phyloP scores from a whole-genome alignment of 441 rosid species.

The Hypseocharis bilobata region DNA sequence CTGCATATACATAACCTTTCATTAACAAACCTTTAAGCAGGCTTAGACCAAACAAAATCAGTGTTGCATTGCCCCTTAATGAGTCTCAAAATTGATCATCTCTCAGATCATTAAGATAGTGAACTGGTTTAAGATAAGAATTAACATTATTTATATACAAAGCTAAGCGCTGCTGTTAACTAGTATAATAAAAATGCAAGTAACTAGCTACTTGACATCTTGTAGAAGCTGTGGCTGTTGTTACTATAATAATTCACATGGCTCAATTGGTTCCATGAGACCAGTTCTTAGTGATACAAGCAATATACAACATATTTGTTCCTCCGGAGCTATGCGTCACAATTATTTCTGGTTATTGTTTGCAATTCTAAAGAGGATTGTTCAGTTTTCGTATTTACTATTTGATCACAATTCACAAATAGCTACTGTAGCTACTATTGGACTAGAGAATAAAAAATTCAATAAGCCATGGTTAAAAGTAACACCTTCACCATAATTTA shows the following conservation, averaged over 20 bases:
- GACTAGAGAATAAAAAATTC: neutral
- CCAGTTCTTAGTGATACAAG: neutral
- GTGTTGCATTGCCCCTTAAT: neutral
- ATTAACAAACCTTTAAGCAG: conserved; percentile 1
- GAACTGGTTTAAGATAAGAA: neutral
- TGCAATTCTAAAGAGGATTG: neutral
- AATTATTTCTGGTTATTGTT: neutral
- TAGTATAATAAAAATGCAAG: no score
- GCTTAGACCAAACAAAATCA: neutral
- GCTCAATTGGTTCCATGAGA: neutral
- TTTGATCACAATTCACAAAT: neutral
- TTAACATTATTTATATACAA: neutral
- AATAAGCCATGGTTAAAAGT: conserved; percentile 1
- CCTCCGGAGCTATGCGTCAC: neutral
- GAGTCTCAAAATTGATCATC: neutral
- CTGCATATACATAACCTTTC: conserved; percentile 33
- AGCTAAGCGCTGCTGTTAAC: no score
- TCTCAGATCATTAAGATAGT: neutral
- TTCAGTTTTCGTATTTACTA: neutral
- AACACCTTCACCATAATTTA: conserved; percentile 71
- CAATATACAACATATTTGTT: neutral
- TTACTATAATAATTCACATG: neutral
- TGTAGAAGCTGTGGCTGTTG: neutral
- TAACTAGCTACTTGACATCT: no score
- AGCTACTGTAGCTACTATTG: neutral